Evolutionary conservation across 116 monocot genomes (phyloP).

Genomic region (Posidonia oceanica): DNA sequence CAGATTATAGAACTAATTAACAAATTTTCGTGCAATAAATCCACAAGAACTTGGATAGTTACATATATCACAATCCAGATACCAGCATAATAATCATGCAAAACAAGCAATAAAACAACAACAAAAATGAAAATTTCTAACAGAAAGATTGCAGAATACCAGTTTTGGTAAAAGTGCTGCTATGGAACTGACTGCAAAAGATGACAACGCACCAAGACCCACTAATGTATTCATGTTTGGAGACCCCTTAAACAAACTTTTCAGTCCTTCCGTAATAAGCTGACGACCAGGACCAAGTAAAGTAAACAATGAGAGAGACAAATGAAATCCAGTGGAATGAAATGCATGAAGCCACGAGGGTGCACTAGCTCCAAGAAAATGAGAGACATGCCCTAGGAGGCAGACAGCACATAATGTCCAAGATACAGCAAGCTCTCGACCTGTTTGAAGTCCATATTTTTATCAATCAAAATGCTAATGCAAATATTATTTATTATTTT

Average conservation of each 20-base stretch:
- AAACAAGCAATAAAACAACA: slow-evolving; percentile 4
- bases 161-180: slow-evolving; percentile 79
- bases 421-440: slow-evolving; percentile 93
- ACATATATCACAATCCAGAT: too few relatives aligned
- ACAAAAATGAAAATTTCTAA: not conserved
- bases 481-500: not conserved
- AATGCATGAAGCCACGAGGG: slow-evolving; percentile 71
- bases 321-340: slow-evolving; percentile 79
- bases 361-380: slow-evolving; percentile 53
- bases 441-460: slow-evolving; percentile 19
- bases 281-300: slow-evolving; percentile 85
- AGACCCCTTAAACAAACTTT: slow-evolving; percentile 58
- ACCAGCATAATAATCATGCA: too few relatives aligned
- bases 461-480: slow-evolving; percentile 6
- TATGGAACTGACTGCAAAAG: slow-evolving; percentile 86
- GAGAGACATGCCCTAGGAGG: slow-evolving; percentile 75
- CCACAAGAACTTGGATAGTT: too few relatives aligned
- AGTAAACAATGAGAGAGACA: slow-evolving; percentile 83
- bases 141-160: slow-evolving; percentile 34
- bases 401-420: slow-evolving; percentile 98
- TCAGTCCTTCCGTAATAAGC: slow-evolving; percentile 83
- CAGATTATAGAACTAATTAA: too few relatives aligned
- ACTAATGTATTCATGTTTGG: slow-evolving; percentile 99
- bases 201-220: slow-evolving; percentile 95
- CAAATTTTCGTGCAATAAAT: too few relatives aligned